Evolutionary conservation across 2,329 filamentous ascomycete genomes (phyloP).

Genomic region (Verticillium nubilum): DNA sequence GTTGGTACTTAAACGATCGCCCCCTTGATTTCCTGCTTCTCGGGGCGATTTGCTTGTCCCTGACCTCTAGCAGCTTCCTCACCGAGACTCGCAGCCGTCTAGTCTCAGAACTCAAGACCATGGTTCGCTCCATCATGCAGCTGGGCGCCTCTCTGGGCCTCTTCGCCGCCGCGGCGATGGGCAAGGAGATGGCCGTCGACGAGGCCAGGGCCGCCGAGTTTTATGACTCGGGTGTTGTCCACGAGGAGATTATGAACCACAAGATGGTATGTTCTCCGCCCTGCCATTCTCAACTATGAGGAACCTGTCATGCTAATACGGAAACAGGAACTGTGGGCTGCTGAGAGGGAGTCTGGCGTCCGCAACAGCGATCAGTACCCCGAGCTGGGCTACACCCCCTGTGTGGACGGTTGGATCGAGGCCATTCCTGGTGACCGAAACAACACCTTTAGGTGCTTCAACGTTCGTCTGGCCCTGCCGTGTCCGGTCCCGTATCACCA

Average conservation of each 20-base stretch:
- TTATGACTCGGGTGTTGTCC: constrained; percentile 12
- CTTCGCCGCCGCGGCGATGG: not conserved
- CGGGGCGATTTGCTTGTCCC: not conserved
- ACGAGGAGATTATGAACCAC: constrained; percentile 11
- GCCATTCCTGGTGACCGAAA: constrained; percentile 37
- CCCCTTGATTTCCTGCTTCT: too few relatives aligned
- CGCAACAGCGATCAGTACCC: constrained; percentile 28
- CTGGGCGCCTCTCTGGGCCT: not conserved
- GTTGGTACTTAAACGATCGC: too few relatives aligned
- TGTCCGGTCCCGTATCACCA: not conserved
- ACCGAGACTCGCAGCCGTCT: not conserved
- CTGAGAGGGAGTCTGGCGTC: not conserved
- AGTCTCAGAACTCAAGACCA: not conserved
- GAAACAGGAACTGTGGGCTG: not conserved
- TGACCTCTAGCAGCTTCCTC: not conserved
- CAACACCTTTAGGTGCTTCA: constrained; percentile 43
- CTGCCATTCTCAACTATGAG: not conserved
- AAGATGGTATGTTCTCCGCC: constrained; percentile 1
- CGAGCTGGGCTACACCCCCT: constrained; percentile 30
- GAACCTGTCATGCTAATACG: not conserved
- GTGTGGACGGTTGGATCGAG: constrained; percentile 35
- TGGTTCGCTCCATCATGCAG: not conserved
- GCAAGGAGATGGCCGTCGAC: constrained; percentile 12
- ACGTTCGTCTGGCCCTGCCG: constrained; percentile 22
- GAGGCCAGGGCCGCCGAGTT: constrained; percentile 9